Base-by-base conservation (phyloP, 768 basidiomycete genomes). In the Cystofilobasidium macerans region DNA sequence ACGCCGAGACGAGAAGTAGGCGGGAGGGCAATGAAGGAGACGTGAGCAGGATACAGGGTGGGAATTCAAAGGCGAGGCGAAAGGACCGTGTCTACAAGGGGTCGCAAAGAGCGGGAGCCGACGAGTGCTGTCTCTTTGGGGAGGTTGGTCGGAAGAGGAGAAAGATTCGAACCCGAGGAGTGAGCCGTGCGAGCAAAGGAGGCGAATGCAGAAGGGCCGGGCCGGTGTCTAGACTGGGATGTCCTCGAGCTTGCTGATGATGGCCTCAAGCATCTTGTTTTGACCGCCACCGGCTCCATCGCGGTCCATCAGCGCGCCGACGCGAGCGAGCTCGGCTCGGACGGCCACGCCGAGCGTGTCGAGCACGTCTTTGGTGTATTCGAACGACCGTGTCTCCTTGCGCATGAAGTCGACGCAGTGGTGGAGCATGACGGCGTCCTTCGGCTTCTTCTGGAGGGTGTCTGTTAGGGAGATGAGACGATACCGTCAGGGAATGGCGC, bases 401-500 rank as follows among this genome's bases (percentile, higher is more conserved):
- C 80, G 80, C 70, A 98, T 83, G 73, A 93, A 92, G 22, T 81
- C 76, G 62, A 98, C 89, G 1, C 85, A 82, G 73, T 91, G 86
- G 1, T 76, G 76, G 75, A 97, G 97, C 45, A 90, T 80, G 0
- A 87, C 87, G 1, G 86, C 84, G 0, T 86, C 88, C 3, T 83
- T 80, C 0, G 93, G 89, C 0, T 88, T 82, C 77, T 94, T 90
- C 73, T 92, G 88, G 5, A 98, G 83, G 35, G 94, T 86, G 70
- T 92, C 90, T 94, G 69, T 13, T 22, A 54, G 14, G 9, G 8
- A 61, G 59, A 16, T 35, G 18, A 28, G 5, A n/a, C 26, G 24
- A 4, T 14, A 30, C 13, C 8, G 12, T 45, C 3, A 48, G 24
- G 4, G 40, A 30, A 20, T 6, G 22, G 60, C 28, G 7, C 6